A percentile compares a stretch with the other conserved stretches of the same genome.
Evolutionary conservation across 805 yeast genomes (phyloP).

Genomic region (Yarrowia sp.): DNA sequence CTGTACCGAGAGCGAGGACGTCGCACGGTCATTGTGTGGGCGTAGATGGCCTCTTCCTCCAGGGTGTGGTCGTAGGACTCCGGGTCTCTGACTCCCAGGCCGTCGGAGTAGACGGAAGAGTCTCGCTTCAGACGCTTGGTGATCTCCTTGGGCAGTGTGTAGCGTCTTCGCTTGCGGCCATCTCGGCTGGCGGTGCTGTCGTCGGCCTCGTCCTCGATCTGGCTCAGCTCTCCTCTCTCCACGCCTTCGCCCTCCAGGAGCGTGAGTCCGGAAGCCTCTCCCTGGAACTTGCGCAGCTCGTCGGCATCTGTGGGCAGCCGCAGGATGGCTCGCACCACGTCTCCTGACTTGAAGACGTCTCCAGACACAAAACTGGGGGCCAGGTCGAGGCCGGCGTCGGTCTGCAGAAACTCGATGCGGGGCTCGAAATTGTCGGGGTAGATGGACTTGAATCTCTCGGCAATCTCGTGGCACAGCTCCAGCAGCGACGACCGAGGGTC

Average conservation of each 20-base stretch:
- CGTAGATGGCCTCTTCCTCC: conserved; percentile 26
- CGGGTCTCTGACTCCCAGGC: conserved; percentile 3
- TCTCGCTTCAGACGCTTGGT: conserved; percentile 30
- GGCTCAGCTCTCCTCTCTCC: neutral
- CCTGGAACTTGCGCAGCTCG: conserved; percentile 7
- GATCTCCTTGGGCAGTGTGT: conserved; percentile 22
- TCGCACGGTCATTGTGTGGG: conserved; percentile 8
- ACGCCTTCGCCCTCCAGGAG: neutral
- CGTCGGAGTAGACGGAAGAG: conserved; percentile 30
- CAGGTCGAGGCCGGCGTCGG: conserved; percentile 13
- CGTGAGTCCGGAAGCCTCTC: conserved; percentile 2
- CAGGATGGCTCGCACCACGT: conserved; percentile 25
- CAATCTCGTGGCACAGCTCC: conserved; percentile 21
- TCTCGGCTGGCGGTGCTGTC: neutral
- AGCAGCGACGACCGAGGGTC: conserved; percentile 19
- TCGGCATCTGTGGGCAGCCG: conserved; percentile 31
- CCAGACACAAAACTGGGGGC: conserved; percentile 8
- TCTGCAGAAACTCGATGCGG: conserved; percentile 23
- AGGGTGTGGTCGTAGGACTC: conserved; percentile 16
- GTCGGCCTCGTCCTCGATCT: neutral
- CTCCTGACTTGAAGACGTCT: conserved; percentile 9
- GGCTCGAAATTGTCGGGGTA: conserved; percentile 29
- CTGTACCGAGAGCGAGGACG: conserved; percentile 2
- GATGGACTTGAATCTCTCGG: conserved; percentile 22
- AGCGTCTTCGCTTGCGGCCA: conserved; percentile 19